Conservation (phyloP, 2,329 filamentous ascomycete species). For the Aureobasidium sp. region DNA sequence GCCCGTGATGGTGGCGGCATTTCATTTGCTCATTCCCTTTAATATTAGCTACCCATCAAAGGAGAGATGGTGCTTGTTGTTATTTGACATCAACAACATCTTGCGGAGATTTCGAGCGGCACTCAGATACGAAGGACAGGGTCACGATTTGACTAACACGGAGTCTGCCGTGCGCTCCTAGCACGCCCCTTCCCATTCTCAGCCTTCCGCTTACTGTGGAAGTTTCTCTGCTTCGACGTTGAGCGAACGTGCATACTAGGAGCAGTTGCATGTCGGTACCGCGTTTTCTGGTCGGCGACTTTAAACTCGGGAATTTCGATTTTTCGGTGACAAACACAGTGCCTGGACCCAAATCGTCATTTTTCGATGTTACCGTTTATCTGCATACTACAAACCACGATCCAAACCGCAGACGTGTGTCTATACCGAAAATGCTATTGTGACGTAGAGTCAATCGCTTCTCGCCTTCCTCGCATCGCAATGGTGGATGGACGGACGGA, state of each 20-base stretch:
- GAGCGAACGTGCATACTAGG: not conserved
- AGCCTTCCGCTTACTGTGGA: not conserved
- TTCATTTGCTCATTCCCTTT: not conserved
- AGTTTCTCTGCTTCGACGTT: constrained; percentile 2
- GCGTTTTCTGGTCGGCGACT: not conserved
- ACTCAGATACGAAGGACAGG: not conserved
- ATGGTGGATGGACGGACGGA: not conserved
- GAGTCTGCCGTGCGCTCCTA: not conserved
- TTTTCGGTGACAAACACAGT: not conserved
- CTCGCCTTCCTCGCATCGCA: not conserved
- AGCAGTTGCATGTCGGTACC: not conserved
- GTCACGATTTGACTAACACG: not conserved
- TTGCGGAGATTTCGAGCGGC: not conserved
- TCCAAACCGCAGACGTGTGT: not conserved
- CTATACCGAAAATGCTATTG: not conserved
- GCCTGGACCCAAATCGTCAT: not conserved
- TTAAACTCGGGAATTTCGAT: not conserved
- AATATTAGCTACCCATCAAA: not conserved
- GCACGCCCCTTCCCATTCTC: not conserved
- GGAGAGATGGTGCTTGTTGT: not conserved
- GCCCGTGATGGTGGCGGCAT: constrained; percentile 6
- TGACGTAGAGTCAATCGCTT: not conserved
- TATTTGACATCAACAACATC: not conserved
- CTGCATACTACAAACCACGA: not conserved
- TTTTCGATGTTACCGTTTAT: constrained; percentile 1